phyloP scores from a whole-genome alignment of 1,139 yeast species.

The Sugiyamaella sp. region DNA sequence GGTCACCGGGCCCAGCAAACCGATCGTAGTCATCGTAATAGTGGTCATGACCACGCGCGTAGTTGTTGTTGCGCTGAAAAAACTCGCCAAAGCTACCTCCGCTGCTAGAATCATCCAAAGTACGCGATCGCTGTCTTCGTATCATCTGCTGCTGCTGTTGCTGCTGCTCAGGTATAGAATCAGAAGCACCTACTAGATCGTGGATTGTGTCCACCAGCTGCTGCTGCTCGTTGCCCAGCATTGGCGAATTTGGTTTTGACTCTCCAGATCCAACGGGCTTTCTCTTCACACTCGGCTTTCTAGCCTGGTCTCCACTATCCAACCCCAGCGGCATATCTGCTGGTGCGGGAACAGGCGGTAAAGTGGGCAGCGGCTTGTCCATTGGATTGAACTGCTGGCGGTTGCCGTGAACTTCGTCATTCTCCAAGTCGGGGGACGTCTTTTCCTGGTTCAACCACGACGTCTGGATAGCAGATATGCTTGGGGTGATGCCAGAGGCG shows the following conservation, averaged over 20 bases:
- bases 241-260: constrained; percentile 15
- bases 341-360: constrained; percentile 19
- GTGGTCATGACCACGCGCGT: not conserved
- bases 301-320: constrained; percentile 1
- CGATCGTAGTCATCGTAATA: constrained; percentile 16
- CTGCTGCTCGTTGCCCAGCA: constrained; percentile 16
- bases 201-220: constrained; percentile 21
- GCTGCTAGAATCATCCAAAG: constrained; percentile 11
- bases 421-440: constrained; percentile 1
- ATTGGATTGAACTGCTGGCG: constrained; percentile 2
- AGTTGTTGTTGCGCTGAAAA: constrained; percentile 4
- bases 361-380: constrained; percentile 20
- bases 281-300: constrained; percentile 27
- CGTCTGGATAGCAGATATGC: constrained; percentile 13
- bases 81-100: constrained; percentile 7
- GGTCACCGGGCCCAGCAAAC: not conserved
- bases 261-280: constrained; percentile 29
- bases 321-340: not conserved
- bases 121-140: constrained; percentile 16
- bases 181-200: constrained; percentile 19
- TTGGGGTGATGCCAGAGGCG: constrained; percentile 4
- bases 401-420: not conserved
- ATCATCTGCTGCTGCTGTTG: constrained; percentile 4
- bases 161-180: constrained; percentile 2
- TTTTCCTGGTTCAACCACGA: constrained; percentile 13